phyloP scores from a whole-genome alignment of 2,329 filamentous ascomycete genomes.

The Huntiella bhutanensis region DNA sequence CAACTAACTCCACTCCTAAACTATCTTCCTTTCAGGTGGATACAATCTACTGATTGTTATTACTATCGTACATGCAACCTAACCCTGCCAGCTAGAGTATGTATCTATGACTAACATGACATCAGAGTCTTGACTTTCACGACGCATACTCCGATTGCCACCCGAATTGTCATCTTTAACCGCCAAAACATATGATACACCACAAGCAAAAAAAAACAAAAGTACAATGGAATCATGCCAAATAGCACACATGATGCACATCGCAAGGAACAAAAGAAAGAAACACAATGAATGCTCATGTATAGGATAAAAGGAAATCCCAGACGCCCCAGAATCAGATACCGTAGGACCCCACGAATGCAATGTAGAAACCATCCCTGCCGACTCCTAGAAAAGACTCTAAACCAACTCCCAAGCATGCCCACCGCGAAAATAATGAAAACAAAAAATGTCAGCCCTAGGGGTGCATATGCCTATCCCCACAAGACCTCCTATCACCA shows the following conservation, averaged over 20 bases:
- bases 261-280: constrained; percentile 6
- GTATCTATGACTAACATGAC: not conserved
- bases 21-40: too few relatives aligned
- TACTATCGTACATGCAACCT: not conserved
- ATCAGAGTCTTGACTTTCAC: not conserved
- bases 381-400: constrained; percentile 10
- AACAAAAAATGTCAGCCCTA: not conserved
- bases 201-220: too few relatives aligned
- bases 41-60: not conserved
- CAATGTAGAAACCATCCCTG: constrained; percentile 12
- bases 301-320: constrained; percentile 6
- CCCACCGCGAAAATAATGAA: not conserved
- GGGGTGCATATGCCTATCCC: too few relatives aligned
- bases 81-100: not conserved
- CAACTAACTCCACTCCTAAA: too few relatives aligned
- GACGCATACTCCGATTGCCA: too few relatives aligned
- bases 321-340: constrained; percentile 10
- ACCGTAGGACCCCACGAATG: constrained; percentile 9
- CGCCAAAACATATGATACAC: too few relatives aligned
- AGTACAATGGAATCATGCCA: too few relatives aligned
- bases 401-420: constrained; percentile 10
- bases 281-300: constrained; percentile 5
- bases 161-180: too few relatives aligned
- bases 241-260: too few relatives aligned
- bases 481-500: too few relatives aligned